phyloP scores from a whole-genome alignment of 805 yeast species.

The Wickerhamiella bombiphila region DNA sequence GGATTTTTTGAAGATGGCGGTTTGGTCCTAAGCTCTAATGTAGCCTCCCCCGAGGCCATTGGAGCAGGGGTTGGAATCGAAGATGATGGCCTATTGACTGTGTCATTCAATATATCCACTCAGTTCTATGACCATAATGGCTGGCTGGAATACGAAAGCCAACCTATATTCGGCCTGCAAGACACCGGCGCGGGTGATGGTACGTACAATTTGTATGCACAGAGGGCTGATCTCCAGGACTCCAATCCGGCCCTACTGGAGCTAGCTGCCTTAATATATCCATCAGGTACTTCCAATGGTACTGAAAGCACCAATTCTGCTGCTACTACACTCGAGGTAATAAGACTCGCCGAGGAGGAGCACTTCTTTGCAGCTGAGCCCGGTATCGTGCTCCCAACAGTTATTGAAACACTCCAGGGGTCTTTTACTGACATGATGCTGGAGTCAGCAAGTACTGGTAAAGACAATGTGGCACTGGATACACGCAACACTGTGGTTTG shows the following conservation, averaged over 20 bases:
- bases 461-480: too few species aligned
- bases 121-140: slow-evolving; percentile 9
- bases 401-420: too few species aligned
- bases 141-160: slow-evolving; percentile 11
- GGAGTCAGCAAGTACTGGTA: too few species aligned
- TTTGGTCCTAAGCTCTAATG: slow-evolving; percentile 11
- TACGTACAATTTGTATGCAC: slow-evolving; percentile 6
- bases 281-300: slow-evolving; percentile 1
- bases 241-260: slow-evolving; percentile 10
- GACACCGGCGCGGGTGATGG: slow-evolving; percentile 1
- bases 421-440: too few species aligned
- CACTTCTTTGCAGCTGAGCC: too few species aligned
- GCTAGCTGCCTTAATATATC: slow-evolving; percentile 11
- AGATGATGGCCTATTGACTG: slow-evolving; percentile 7
- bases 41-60: slow-evolving; percentile 9
- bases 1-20: slow-evolving; percentile 7
- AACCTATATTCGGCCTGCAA: slow-evolving; percentile 8
- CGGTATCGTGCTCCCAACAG: too few species aligned
- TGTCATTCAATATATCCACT: slow-evolving; percentile 5
- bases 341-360: too few species aligned
- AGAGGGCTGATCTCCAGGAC: slow-evolving; percentile 7
- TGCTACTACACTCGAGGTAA: too few species aligned
- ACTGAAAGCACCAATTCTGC: background rate
- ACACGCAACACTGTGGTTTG: too few species aligned
- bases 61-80: slow-evolving; percentile 13